Evolutionary conservation across 208 protist species (phyloP), one percentile per base, ranked within the genome.

Genomic region (Wallacemonas sp.): DNA sequence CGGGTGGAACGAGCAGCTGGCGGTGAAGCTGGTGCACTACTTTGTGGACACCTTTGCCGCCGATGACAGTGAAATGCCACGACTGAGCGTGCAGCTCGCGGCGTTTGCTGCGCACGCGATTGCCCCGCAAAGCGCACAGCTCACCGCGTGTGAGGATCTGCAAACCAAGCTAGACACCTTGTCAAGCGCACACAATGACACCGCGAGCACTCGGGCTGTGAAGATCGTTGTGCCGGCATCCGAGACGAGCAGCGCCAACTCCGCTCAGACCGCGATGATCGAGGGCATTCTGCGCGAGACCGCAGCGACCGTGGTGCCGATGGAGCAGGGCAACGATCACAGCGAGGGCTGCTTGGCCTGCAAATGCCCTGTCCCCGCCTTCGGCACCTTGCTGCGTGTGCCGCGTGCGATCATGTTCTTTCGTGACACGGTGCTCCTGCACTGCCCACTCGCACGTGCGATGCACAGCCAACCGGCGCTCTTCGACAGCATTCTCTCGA

Each of bases 1-100:
- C 62, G 36, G 38, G 24, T 96, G 90, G 88, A 92, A 90, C 42
- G 90, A 96, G 73, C 90, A 96, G 64, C 66, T 86, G 1, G 88
- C 86, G 19, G 87, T 93, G 41, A 96, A 94, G 64, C 17, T 89
- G 3, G 68, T 85, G 15, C 79, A 72, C 51, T 33, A 59, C 27
- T 85, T 83, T 30, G 31, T 94, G 27, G 12, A 31, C 17, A 24
- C 22, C 30, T 58, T 58, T 24, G 14, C 28, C 0, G 33, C 46
- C 26, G 55, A 75, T 17, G 51, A 56, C 26, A 2, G 8, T 21
- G 17, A 28, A 14, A 26, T 5, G 19, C 47, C 0, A 9, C 27
- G 24, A 14, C 42, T 86, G 22, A 41, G 56, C 17, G 51, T 47
- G 11, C 69, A 22, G 38, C 76, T 94, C 9, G 63, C 83, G 30